Percentiles rank a stretch among this genome's conserved stretches.
Evolutionary conservation across 2,329 filamentous ascomycete species (phyloP).

Genomic region (Pseudogymnoascus sp.): DNA sequence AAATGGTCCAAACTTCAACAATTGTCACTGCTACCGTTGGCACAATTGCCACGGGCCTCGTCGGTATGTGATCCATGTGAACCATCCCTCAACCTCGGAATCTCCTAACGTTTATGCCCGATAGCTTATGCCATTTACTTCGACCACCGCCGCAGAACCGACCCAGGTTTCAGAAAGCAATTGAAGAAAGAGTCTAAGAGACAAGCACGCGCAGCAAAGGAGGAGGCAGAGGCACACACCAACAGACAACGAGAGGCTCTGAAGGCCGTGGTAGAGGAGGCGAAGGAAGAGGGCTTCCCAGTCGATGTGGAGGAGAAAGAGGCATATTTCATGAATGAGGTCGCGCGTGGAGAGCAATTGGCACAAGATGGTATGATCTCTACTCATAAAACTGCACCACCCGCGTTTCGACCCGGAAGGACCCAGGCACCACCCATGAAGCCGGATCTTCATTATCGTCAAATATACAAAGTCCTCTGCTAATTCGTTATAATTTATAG

Average conservation of each 20-base stretch:
- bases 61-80: constrained; percentile 41
- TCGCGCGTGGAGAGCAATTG: constrained; percentile 78
- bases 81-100: constrained; percentile 9
- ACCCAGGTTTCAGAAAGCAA: constrained; percentile 58
- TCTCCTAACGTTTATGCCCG: constrained; percentile 2
- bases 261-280: constrained; percentile 66
- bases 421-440: neutral
- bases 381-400: neutral
- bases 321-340: constrained; percentile 93
- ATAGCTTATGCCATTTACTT: constrained; percentile 62
- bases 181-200: constrained; percentile 70
- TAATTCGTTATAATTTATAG: constrained; percentile 33
- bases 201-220: constrained; percentile 64
- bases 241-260: constrained; percentile 66
- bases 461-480: constrained; percentile 9
- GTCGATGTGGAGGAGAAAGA: constrained; percentile 87
- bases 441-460: neutral
- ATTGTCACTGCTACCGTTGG: constrained; percentile 56
- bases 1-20: constrained; percentile 44
- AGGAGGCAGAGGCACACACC: constrained; percentile 59
- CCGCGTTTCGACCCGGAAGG: neutral
- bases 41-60: constrained; percentile 50
- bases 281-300: constrained; percentile 88
- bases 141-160: constrained; percentile 57
- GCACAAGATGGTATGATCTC: constrained; percentile 67